A percentile compares a stretch with the other conserved stretches of the same genome.
These are phyloP conservation scores for Oehlia diaphana DNA, from an alignment of 192 early-diverging fungal genomes.

Conservation along the genomic window DNA sequence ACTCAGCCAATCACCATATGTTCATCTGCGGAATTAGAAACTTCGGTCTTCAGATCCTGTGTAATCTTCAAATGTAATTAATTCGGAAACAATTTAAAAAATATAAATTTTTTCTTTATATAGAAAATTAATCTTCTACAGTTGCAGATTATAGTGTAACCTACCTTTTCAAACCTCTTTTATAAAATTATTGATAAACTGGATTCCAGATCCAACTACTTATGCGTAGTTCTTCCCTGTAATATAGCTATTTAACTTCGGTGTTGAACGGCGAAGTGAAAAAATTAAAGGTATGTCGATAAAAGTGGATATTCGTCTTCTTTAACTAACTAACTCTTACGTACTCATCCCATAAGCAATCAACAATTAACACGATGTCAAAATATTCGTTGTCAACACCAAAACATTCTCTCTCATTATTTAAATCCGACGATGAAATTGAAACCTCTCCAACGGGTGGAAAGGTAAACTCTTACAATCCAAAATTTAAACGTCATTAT, in stretches of 20 bases:
- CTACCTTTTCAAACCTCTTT: neutral
- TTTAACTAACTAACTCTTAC: neutral
- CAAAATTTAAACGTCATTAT: neutral
- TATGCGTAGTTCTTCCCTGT: neutral
- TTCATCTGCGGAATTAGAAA: too few species aligned
- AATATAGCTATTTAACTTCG: neutral
- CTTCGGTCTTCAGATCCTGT: too few species aligned
- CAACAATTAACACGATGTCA: neutral
- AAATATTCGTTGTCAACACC: neutral
- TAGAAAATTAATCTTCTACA: too few species aligned
- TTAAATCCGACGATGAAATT: neutral
- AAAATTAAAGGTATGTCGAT: neutral
- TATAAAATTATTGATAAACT: neutral
- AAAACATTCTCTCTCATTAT: neutral
- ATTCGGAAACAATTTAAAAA: too few species aligned
- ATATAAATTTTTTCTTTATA: too few species aligned
- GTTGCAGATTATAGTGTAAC: neutral
- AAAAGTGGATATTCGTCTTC: neutral
- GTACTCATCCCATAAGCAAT: neutral
- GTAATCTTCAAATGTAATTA: too few species aligned
- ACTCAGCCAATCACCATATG: too few species aligned
- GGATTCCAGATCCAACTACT: neutral
- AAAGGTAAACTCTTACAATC: neutral
- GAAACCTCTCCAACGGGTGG: neutral
- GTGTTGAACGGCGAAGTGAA: neutral